A percentile compares a stretch with the other conserved stretches of the same genome.
phyloP scores from a whole-genome alignment of 768 basidiomycete species.

The Phylloporus sp. region DNA sequence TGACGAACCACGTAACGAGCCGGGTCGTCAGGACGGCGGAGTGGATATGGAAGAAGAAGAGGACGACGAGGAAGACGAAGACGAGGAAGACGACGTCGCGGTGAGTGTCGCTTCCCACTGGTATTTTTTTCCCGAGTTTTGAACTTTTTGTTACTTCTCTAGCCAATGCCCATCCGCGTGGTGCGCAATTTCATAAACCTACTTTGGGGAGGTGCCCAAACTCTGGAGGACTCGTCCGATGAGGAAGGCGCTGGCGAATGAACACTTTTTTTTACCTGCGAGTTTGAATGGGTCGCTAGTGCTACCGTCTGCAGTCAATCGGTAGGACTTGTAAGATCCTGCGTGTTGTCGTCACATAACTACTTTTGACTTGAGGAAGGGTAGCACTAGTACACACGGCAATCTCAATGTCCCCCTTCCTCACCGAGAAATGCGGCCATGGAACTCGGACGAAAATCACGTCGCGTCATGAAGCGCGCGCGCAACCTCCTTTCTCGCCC shows the following conservation, averaged over 20 bases:
- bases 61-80: conserved; percentile 18
- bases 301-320: too few species aligned
- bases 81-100: conserved; percentile 40
- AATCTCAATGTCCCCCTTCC: too few species aligned
- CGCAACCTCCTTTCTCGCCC: conserved; percentile 40
- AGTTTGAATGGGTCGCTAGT: not conserved
- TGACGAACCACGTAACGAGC: conserved; percentile 14
- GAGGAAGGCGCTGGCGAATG: conserved; percentile 15
- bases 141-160: not conserved
- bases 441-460: not conserved
- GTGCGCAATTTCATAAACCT: conserved; percentile 55
- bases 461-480: not conserved
- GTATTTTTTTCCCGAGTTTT: not conserved
- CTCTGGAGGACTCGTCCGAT: conserved; percentile 18
- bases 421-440: too few species aligned
- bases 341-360: too few species aligned
- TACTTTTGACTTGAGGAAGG: too few species aligned
- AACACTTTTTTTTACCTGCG: not conserved
- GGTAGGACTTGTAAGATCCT: too few species aligned
- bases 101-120: conserved; percentile 31
- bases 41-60: conserved; percentile 38
- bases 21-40: conserved; percentile 22
- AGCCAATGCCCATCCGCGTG: conserved; percentile 58
- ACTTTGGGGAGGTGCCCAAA: conserved; percentile 46
- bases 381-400: too few species aligned